Evolutionary conservation across 164 flowering plant species (phyloP).

Genomic region (Cinnamomum chago): DNA sequence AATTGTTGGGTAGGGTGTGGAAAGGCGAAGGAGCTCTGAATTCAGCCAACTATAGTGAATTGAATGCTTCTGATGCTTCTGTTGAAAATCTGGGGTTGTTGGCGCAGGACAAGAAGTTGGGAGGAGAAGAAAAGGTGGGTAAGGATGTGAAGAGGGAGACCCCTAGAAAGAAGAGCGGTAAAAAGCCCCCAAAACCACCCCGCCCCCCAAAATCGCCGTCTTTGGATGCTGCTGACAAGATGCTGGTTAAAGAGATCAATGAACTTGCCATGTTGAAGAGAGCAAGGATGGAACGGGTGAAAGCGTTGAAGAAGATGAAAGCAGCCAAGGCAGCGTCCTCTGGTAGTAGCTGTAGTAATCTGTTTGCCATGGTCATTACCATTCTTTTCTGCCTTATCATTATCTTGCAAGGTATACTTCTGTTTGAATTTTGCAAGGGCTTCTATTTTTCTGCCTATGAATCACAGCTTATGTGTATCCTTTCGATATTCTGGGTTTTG

Average conservation of each 20-base stretch:
- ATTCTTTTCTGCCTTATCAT: constrained; percentile 57
- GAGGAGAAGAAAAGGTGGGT: neutral
- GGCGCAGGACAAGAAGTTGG: constrained; percentile 7
- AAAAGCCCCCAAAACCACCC: constrained; percentile 63
- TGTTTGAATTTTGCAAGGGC: neutral
- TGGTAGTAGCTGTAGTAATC: constrained; percentile 32
- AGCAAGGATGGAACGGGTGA: constrained; percentile 62
- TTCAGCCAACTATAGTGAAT: constrained; percentile 8
- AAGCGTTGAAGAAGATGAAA: constrained; percentile 34
- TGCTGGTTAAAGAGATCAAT: constrained; percentile 52
- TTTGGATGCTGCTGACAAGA: constrained; percentile 67
- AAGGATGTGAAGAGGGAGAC: constrained; percentile 32
- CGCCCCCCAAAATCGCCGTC: constrained; percentile 66
- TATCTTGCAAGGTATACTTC: constrained; percentile 48
- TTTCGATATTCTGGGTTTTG: neutral
- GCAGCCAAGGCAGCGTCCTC: constrained; percentile 47
- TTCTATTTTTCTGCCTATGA: neutral
- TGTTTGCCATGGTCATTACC: constrained; percentile 56
- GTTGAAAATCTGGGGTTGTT: constrained; percentile 19
- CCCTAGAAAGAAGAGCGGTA: constrained; percentile 36
- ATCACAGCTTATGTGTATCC: neutral
- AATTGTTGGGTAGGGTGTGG: constrained; percentile 14
- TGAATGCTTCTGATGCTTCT: constrained; percentile 14
- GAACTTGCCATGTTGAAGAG: constrained; percentile 74
- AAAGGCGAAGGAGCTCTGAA: constrained; percentile 25